phyloP scores from a whole-genome alignment of 2,329 filamentous ascomycete species.

The Colletotrichum chlorophyti region DNA sequence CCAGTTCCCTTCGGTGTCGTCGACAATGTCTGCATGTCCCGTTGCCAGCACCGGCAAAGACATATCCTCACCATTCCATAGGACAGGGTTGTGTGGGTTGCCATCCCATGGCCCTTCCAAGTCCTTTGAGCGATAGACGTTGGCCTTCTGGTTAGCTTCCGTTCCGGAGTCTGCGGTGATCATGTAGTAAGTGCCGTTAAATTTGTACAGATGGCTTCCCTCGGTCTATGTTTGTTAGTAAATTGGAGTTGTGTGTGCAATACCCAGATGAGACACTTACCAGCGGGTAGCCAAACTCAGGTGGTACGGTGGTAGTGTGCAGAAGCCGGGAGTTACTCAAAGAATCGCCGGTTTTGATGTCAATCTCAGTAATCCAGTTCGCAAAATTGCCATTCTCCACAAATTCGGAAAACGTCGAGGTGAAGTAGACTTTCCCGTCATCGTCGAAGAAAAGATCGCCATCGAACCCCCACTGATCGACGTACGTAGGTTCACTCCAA shows the following conservation, averaged over 20 bases:
- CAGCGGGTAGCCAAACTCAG: constrained; percentile 38
- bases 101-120: constrained; percentile 25
- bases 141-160: constrained; percentile 25
- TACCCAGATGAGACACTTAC: constrained; percentile 45
- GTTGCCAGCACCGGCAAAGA: constrained; percentile 26
- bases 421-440: constrained; percentile 26
- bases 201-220: constrained; percentile 29
- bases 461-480: constrained; percentile 30
- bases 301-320: constrained; percentile 25
- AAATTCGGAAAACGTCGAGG: constrained; percentile 18
- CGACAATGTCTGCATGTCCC: constrained; percentile 27
- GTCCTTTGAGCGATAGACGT: constrained; percentile 16
- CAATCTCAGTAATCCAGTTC: constrained; percentile 29
- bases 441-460: constrained; percentile 28
- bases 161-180: constrained; percentile 29
- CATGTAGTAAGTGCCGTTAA: constrained; percentile 28
- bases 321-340: constrained; percentile 23
- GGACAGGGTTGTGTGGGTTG: constrained; percentile 26
- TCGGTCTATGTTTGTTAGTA: constrained; percentile 7
- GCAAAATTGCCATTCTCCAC: constrained; percentile 26
- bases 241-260: constrained; percentile 46
- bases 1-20: constrained; percentile 22
- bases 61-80: constrained; percentile 28
- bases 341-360: constrained; percentile 28
- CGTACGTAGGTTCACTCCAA: constrained; percentile 28